Evolutionary conservation across 148 eudicot species (phyloP).

Genomic region (Heliamphora exappendiculata): DNA sequence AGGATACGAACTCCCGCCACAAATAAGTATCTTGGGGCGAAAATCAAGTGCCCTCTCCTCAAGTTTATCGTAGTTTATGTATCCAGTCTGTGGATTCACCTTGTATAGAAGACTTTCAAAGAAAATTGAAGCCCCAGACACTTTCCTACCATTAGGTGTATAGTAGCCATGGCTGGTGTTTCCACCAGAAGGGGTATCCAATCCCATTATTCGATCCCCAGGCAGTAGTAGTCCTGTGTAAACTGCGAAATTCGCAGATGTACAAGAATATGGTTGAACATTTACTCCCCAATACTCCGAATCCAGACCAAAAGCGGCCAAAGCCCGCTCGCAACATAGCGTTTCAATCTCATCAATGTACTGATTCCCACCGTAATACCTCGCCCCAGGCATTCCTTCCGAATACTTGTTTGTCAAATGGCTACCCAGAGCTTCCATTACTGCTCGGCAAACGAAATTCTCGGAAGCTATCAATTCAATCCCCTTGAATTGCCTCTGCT

Average conservation of each 20-base stretch:
- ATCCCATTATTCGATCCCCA: conserved; percentile 88
- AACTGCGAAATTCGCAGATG: conserved; percentile 84
- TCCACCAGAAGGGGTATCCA: conserved; percentile 85
- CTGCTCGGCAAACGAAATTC: conserved; percentile 85
- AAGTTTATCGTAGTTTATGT: conserved; percentile 71
- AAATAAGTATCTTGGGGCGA: conserved; percentile 88
- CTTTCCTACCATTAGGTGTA: conserved; percentile 82
- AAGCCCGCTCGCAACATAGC: conserved; percentile 68
- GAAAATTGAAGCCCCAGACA: conserved; percentile 90
- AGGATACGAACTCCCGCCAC: conserved; percentile 96
- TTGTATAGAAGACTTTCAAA: conserved; percentile 83
- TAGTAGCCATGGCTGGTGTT: conserved; percentile 87
- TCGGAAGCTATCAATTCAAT: conserved; percentile 91
- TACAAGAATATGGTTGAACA: conserved; percentile 91
- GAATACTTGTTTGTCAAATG: conserved; percentile 84
- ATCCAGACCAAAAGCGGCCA: conserved; percentile 65
- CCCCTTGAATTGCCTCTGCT: conserved; percentile 63
- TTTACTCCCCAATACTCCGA: conserved; percentile 81
- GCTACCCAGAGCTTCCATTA: conserved; percentile 85
- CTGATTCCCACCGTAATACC: conserved; percentile 86
- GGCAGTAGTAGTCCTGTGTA: conserved; percentile 77
- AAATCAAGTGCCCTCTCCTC: conserved; percentile 88
- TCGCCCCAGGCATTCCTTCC: conserved; percentile 83
- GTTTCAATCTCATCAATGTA: conserved; percentile 78
- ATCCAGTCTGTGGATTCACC: conserved; percentile 69